Conservation (phyloP, 2,329 filamentous ascomycete species). For the Fusarium caatingaense region DNA sequence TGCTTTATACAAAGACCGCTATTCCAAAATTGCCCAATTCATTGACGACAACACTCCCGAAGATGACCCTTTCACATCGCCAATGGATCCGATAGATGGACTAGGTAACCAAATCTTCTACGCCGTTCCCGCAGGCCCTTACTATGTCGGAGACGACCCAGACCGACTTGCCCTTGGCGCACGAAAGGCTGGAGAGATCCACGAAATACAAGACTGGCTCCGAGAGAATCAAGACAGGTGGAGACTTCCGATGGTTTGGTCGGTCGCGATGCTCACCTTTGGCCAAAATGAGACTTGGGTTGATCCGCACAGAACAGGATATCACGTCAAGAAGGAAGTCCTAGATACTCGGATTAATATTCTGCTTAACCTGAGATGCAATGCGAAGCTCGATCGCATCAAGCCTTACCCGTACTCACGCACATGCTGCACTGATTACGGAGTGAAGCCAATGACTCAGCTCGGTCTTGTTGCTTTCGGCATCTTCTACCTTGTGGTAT, state of each 20-base stretch:
- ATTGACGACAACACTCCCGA: neutral
- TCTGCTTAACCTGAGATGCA: slow-evolving; percentile 67
- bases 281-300: slow-evolving; percentile 15
- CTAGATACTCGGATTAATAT: slow-evolving; percentile 51
- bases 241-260: neutral
- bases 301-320: slow-evolving; percentile 23
- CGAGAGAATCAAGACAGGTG: neutral
- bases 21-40: neutral
- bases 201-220: slow-evolving; percentile 6
- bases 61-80: slow-evolving; percentile 1
- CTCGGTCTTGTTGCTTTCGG: slow-evolving; percentile 24
- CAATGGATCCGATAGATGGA: slow-evolving; percentile 41
- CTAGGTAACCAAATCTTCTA: slow-evolving; percentile 46
- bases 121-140: slow-evolving; percentile 37
- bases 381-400: slow-evolving; percentile 49
- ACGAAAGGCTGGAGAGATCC: slow-evolving; percentile 4
- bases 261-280: neutral
- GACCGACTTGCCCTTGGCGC: neutral
- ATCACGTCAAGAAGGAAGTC: slow-evolving; percentile 45
- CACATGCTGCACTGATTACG: slow-evolving; percentile 65
- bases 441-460: slow-evolving; percentile 36
- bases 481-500: slow-evolving; percentile 22
- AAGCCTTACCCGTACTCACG: slow-evolving; percentile 56
- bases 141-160: slow-evolving; percentile 25
- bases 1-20: neutral